A percentile compares a stretch with the other conserved stretches of the same genome.
phyloP scores from a whole-genome alignment of 495 filamentous ascomycete species.

The Daldinia childiae region DNA sequence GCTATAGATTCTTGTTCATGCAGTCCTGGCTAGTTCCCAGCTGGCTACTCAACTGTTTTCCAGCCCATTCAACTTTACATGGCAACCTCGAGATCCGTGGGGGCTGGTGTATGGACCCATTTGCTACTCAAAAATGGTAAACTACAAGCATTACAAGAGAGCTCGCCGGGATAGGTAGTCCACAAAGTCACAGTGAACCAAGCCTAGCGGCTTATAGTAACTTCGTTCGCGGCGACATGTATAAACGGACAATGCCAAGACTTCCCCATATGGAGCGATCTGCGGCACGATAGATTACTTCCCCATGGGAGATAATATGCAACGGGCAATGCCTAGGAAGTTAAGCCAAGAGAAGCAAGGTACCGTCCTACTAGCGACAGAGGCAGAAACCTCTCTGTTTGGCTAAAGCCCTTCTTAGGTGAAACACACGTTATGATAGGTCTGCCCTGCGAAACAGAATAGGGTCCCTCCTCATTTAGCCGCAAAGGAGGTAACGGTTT shows the following conservation, averaged over 20 bases:
- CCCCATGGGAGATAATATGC: constrained; percentile 42
- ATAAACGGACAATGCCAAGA: constrained; percentile 41
- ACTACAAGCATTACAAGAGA: constrained; percentile 10
- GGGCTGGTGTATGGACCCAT: constrained; percentile 10
- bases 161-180: constrained; percentile 13
- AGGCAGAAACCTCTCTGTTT: constrained; percentile 34
- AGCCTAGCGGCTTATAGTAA: constrained; percentile 10
- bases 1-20: constrained; percentile 31
- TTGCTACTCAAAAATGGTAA: background rate
- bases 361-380: constrained; percentile 27
- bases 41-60: constrained; percentile 10
- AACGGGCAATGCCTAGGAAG: constrained; percentile 24
- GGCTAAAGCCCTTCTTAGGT: constrained; percentile 42
- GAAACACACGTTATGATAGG: constrained; percentile 39
- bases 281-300: constrained; percentile 37
- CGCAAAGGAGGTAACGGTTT: constrained; percentile 34
- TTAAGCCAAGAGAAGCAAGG: constrained; percentile 39
- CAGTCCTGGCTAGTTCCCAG: constrained; percentile 25
- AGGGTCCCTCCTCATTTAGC: constrained; percentile 34
- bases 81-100: constrained; percentile 19
- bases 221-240: constrained; percentile 28
- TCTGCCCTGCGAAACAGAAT: constrained; percentile 39
- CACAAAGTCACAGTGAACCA: constrained; percentile 8
- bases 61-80: constrained; percentile 4
- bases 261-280: constrained; percentile 40